These are phyloP conservation scores for Penicillium ucsense DNA, from an alignment of 495 filamentous ascomycete genomes.

Conservation along the genomic window DNA sequence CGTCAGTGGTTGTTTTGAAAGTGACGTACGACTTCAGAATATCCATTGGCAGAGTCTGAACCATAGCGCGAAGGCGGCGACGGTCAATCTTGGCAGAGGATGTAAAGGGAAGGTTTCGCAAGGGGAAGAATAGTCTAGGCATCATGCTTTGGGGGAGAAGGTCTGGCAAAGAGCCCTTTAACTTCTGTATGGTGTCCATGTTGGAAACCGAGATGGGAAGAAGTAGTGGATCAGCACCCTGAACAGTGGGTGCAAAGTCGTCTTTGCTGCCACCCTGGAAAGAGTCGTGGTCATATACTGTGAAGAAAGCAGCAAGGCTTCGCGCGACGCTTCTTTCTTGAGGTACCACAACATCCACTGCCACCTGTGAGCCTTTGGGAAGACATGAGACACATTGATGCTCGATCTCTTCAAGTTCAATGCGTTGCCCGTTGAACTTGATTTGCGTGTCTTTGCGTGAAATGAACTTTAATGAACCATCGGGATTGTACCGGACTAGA, in stretches of 20 bases:
- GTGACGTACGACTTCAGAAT: constrained; percentile 31
- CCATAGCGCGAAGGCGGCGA: constrained; percentile 39
- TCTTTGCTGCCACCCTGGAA: constrained; percentile 13
- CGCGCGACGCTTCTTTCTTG: constrained; percentile 25
- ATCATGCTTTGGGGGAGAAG: constrained; percentile 48
- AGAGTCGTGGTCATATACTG: constrained; percentile 11
- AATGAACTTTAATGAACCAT: constrained; percentile 42
- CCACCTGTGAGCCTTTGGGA: constrained; percentile 26
- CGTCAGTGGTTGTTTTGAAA: constrained; percentile 17
- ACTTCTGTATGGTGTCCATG: constrained; percentile 20
- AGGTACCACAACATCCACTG: constrained; percentile 34
- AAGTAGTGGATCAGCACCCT: constrained; percentile 20
- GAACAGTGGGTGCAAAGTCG: constrained; percentile 9
- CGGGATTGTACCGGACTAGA: constrained; percentile 42
- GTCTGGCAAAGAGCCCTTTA: constrained; percentile 26
- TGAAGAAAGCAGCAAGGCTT: constrained; percentile 36
- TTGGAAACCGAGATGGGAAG: constrained; percentile 24
- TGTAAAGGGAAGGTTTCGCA: constrained; percentile 44
- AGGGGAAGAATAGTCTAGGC: constrained; percentile 50
- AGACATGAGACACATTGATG: constrained; percentile 34
- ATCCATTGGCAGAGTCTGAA: constrained; percentile 29
- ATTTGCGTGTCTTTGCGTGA: constrained; percentile 56
- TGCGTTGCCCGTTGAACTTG: constrained; percentile 55
- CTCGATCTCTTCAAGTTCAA: constrained; percentile 60
- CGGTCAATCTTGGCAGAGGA: constrained; percentile 55